Evolutionary conservation across 495 filamentous ascomycete species (phyloP).

Genomic region (Xylaria curta): DNA sequence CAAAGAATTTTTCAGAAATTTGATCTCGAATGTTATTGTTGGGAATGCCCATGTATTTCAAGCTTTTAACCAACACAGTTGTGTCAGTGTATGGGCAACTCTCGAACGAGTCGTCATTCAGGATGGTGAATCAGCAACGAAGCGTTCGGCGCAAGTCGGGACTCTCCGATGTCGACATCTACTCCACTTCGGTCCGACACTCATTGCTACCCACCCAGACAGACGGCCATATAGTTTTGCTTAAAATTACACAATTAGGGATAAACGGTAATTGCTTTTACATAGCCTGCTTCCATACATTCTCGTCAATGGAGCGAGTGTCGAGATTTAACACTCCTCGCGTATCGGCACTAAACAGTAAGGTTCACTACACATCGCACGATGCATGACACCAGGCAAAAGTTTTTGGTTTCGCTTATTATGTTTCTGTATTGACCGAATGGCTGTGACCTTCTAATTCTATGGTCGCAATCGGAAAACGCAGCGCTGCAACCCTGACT

Average conservation of each 20-base stretch:
- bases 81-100: background rate
- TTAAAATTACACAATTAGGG: background rate
- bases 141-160: constrained; percentile 11
- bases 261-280: background rate
- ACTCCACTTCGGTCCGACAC: constrained; percentile 17
- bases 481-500: constrained; percentile 8
- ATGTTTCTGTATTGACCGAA: constrained; percentile 9
- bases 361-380: background rate
- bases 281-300: background rate
- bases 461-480: constrained; percentile 12
- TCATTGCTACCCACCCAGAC: background rate
- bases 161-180: constrained; percentile 12
- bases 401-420: constrained; percentile 17
- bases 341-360: background rate
- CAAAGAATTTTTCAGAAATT: background rate
- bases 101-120: background rate
- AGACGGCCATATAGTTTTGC: background rate
- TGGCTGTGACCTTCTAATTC: constrained; percentile 21
- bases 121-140: background rate
- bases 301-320: background rate
- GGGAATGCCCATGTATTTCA: background rate
- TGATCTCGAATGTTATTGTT: background rate
- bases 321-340: background rate
- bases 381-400: background rate
- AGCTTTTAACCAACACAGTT: background rate